Conservation (phyloP, 768 basidiomycete genomes). For the Rhodotorula graminis region DNA sequence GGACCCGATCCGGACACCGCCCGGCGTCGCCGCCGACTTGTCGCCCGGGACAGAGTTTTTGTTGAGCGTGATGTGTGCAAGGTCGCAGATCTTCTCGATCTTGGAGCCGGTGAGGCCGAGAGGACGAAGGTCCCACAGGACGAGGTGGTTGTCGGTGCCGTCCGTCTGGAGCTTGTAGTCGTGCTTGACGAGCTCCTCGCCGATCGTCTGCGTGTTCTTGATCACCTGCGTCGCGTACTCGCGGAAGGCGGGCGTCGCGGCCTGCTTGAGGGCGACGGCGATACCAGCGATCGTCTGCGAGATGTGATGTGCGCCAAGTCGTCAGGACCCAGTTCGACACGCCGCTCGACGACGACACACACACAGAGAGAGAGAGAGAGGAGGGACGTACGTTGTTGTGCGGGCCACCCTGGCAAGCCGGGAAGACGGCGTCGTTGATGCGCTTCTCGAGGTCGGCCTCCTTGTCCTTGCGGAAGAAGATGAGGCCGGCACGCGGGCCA, state of each 20-base stretch:
- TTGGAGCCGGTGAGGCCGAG: conserved; percentile 95
- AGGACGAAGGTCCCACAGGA: conserved; percentile 92
- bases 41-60: conserved; percentile 96
- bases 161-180: conserved; percentile 95
- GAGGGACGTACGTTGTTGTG: conserved; percentile 71
- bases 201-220: conserved; percentile 72
- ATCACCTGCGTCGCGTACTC: conserved; percentile 92
- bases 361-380: not conserved
- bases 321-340: no score
- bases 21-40: conserved; percentile 88
- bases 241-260: conserved; percentile 80
- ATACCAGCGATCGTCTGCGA: conserved; percentile 79
- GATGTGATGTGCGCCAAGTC: not conserved
- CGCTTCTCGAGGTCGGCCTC: conserved; percentile 89
- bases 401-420: conserved; percentile 98
- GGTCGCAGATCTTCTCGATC: conserved; percentile 94
- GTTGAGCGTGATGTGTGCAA: conserved; percentile 87
- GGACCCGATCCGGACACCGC: conserved; percentile 93
- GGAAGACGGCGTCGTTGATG: conserved; percentile 97
- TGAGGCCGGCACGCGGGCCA: conserved; percentile 92
- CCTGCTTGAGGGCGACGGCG: conserved; percentile 88
- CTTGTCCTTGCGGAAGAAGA: conserved; percentile 96
- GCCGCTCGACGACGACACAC: no score
- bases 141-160: conserved; percentile 95
- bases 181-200: conserved; percentile 62